Evolutionary conservation across 129 eudicot genomes (phyloP).

Genomic region (Escallonia herrerae): DNA sequence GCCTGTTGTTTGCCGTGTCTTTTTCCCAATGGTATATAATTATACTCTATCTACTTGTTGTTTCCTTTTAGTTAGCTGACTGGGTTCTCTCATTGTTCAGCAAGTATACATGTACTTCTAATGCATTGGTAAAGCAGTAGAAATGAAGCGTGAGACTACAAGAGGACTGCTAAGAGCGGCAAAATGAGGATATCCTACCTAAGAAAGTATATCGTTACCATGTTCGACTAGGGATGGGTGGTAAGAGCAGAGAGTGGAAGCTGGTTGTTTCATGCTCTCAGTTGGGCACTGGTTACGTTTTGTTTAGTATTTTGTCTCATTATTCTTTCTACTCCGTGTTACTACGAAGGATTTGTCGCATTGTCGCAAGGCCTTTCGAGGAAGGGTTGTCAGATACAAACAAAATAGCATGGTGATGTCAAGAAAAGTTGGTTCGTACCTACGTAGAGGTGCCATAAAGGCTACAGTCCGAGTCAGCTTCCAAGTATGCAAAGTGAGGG

Average conservation of each 20-base stretch:
- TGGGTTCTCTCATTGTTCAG: constrained; percentile 40
- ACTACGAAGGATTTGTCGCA: not conserved
- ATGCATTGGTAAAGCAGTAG: constrained; percentile 79
- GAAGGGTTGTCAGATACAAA: not conserved
- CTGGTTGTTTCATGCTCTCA: not conserved
- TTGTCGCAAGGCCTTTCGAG: not conserved
- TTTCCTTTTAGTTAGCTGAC: not conserved
- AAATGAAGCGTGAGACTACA: constrained; percentile 70
- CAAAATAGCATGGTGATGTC: no score
- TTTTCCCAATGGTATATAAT: no score
- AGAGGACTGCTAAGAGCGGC: constrained; percentile 63
- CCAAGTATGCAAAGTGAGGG: no score
- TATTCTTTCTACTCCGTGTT: constrained; percentile 3
- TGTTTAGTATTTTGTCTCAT: constrained; percentile 7
- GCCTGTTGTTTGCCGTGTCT: no score
- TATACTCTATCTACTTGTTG: not conserved
- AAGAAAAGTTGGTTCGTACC: no score
- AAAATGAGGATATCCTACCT: constrained; percentile 11
- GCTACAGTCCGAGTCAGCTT: no score
- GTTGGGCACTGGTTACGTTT: not conserved
- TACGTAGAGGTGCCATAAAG: no score
- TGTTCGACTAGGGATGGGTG: not conserved
- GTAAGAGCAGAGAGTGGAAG: not conserved
- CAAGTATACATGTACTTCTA: constrained; percentile 98
- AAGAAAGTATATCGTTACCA: not conserved